Conservation (phyloP, 257 asterid species). For the Cynanchum wilfordii region DNA sequence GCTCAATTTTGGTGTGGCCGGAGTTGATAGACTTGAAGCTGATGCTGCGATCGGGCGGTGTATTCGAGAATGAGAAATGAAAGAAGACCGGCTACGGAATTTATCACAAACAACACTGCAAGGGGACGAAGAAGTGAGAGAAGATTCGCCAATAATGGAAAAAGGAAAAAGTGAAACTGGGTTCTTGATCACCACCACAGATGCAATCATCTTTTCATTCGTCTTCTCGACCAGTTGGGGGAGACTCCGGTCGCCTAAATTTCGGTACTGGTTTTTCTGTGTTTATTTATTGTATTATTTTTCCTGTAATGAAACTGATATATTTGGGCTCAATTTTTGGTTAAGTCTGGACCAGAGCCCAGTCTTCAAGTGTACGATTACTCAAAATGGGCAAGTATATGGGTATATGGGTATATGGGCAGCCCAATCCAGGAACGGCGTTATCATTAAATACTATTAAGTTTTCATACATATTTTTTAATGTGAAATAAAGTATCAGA, state of each 20-base stretch:
- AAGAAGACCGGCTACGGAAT: neutral
- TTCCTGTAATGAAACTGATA: neutral
- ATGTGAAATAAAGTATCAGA: no score
- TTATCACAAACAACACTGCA: neutral
- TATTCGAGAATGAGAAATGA: slow-evolving; percentile 14
- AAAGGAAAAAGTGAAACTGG: neutral
- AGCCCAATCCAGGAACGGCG: neutral
- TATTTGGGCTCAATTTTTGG: neutral
- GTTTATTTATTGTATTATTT: neutral
- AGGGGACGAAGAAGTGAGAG: neutral
- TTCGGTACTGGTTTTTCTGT: neutral
- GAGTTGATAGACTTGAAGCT: slow-evolving; percentile 4
- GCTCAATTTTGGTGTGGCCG: slow-evolving; percentile 19
- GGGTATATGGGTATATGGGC: neutral
- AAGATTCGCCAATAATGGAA: neutral
- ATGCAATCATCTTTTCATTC: neutral
- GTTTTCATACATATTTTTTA: no score
- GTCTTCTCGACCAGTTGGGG: neutral
- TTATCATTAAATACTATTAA: no score
- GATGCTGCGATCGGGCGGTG: slow-evolving; percentile 24
- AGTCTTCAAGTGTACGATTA: no score
- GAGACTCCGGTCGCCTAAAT: neutral
- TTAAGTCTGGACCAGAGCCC: no score
- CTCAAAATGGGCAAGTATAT: no score
- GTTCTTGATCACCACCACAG: neutral